Evolutionary conservation across 805 yeast genomes (phyloP).

Genomic region (Metschnikowia baotianmanensis): DNA sequence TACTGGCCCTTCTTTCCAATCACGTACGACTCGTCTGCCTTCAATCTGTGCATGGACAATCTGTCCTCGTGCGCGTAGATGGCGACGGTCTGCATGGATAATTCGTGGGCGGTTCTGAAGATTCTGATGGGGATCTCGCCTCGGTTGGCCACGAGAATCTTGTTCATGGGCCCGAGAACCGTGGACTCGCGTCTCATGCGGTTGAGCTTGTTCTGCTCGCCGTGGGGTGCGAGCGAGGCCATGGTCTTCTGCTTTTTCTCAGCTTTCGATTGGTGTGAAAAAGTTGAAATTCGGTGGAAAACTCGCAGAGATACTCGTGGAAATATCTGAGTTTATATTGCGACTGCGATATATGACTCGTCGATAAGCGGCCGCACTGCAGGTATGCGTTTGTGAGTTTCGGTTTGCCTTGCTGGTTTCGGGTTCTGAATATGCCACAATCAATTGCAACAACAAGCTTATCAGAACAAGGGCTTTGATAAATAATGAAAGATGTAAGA

Average conservation of each 20-base stretch:
- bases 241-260: background rate
- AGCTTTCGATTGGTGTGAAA: background rate
- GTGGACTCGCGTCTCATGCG: slow-evolving; percentile 43
- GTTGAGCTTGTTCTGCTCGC: slow-evolving; percentile 27
- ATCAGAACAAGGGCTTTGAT: no score
- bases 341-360: no score
- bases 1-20: slow-evolving; percentile 86
- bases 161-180: slow-evolving; percentile 47
- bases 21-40: slow-evolving; percentile 91
- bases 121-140: slow-evolving; percentile 87
- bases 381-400: no score
- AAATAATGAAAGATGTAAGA: no score
- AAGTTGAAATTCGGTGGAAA: background rate
- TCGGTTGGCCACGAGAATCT: slow-evolving; percentile 78
- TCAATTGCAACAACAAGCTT: no score
- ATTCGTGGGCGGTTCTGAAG: slow-evolving; percentile 96
- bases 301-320: no score
- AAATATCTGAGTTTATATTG: no score
- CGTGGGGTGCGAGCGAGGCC: slow-evolving; percentile 11
- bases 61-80: slow-evolving; percentile 95
- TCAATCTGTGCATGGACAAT: slow-evolving; percentile 89
- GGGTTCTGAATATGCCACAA: no score
- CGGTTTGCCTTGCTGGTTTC: background rate
- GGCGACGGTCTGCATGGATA: slow-evolving; percentile 96
- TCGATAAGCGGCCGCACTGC: no score